Conservation (phyloP, 2,329 filamentous ascomycete species). For the Exserohilum rostratum region DNA sequence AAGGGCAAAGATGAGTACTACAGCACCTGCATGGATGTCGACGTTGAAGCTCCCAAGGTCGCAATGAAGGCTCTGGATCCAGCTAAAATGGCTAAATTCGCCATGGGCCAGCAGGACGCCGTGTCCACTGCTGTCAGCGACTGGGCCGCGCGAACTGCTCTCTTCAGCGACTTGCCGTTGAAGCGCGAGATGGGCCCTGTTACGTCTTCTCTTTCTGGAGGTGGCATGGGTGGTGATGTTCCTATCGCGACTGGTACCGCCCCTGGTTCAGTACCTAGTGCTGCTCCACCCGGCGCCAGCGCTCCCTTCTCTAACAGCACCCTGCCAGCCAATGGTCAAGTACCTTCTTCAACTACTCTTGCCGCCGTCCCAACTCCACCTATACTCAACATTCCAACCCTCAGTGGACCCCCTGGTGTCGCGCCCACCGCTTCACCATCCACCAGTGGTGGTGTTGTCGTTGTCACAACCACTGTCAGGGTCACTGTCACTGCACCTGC, state of each 20-base stretch:
- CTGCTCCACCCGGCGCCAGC: neutral
- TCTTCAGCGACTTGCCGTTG: slow-evolving; percentile 34
- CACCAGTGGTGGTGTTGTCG: slow-evolving; percentile 19
- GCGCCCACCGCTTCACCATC: slow-evolving; percentile 11
- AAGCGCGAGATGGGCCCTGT: slow-evolving; percentile 38
- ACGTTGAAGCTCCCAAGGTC: slow-evolving; percentile 47
- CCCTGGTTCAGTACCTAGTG: neutral
- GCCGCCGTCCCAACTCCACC: slow-evolving; percentile 6
- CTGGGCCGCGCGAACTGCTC: slow-evolving; percentile 51
- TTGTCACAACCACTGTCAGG: slow-evolving; percentile 34
- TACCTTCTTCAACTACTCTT: neutral
- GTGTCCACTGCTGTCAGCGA: slow-evolving; percentile 48
- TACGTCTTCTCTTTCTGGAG: slow-evolving; percentile 21
- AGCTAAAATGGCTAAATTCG: slow-evolving; percentile 20
- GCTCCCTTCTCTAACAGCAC: neutral
- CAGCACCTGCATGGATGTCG: slow-evolving; percentile 64
- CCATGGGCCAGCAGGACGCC: slow-evolving; percentile 51
- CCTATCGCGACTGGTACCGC: slow-evolving; percentile 4
- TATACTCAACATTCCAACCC: slow-evolving; percentile 22
- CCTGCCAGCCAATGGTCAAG: neutral
- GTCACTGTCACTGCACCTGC: slow-evolving; percentile 23
- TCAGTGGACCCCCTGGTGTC: slow-evolving; percentile 21
- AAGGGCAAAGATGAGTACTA: slow-evolving; percentile 63
- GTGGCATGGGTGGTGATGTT: slow-evolving; percentile 2
- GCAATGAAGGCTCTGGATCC: slow-evolving; percentile 14